phyloP scores from a whole-genome alignment of 768 basidiomycete genomes.

The Boletellus ananas region DNA sequence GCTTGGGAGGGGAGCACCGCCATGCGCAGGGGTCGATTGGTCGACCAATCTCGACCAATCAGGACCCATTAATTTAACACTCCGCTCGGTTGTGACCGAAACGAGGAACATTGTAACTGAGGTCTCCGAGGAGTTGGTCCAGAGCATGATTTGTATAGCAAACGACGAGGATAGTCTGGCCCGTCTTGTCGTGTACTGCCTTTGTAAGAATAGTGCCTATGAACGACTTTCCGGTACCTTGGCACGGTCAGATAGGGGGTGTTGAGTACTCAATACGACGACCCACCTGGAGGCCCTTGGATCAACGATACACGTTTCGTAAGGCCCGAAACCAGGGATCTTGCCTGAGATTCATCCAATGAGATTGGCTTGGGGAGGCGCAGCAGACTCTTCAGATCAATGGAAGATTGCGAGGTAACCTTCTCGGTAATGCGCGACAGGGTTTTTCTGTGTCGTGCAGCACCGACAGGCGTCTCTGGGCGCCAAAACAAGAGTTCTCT shows the following conservation, averaged over 20 bases:
- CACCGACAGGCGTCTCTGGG: constrained; percentile 7
- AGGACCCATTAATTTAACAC: too few relatives aligned
- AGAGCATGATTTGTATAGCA: constrained; percentile 74
- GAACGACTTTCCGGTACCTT: constrained; percentile 73
- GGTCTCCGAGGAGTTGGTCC: constrained; percentile 60
- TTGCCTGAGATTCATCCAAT: constrained; percentile 50
- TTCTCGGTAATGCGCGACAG: constrained; percentile 21
- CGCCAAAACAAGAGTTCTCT: constrained; percentile 55
- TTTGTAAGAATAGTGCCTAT: constrained; percentile 65
- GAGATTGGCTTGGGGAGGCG: constrained; percentile 33
- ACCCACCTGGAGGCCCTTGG: constrained; percentile 67
- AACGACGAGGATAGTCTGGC: constrained; percentile 54
- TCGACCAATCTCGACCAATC: too few relatives aligned
- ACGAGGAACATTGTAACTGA: constrained; percentile 57
- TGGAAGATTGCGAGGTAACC: constrained; percentile 28
- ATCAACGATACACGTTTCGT: constrained; percentile 55
- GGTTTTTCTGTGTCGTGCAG: not conserved
- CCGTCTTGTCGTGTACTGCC: constrained; percentile 44
- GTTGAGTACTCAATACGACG: too few relatives aligned
- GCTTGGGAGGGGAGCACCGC: too few relatives aligned
- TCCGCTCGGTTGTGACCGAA: too few relatives aligned
- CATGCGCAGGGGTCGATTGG: too few relatives aligned
- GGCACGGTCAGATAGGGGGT: not conserved
- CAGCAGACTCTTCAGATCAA: constrained; percentile 39
- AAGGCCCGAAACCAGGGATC: constrained; percentile 47